These are phyloP conservation scores for Colletotrichum sublineola DNA, from an alignment of 2,329 filamentous ascomycete species.

Conservation along the genomic window DNA sequence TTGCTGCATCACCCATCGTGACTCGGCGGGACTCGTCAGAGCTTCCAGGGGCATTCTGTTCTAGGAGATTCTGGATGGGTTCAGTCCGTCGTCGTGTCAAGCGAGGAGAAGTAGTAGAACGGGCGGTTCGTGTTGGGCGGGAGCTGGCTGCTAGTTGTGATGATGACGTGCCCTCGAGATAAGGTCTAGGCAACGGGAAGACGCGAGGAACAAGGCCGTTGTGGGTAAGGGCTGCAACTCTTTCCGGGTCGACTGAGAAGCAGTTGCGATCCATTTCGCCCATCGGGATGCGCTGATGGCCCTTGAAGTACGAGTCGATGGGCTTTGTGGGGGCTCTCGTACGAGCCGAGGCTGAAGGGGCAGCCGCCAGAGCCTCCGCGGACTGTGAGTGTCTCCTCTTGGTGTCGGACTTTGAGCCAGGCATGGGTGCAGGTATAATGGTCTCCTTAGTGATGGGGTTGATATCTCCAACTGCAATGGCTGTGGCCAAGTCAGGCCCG, in stretches of 20 bases:
- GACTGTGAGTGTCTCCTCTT: constrained; percentile 58
- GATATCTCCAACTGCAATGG: constrained; percentile 84
- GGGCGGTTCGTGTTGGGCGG: constrained; percentile 41
- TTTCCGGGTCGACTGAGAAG: constrained; percentile 65
- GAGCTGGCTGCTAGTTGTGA: constrained; percentile 44
- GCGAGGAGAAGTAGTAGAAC: constrained; percentile 53
- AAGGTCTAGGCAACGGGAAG: constrained; percentile 71
- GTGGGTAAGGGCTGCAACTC: constrained; percentile 62
- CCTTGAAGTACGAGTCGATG: constrained; percentile 68
- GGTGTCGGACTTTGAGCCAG: constrained; percentile 58
- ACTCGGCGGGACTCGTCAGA: constrained; percentile 31
- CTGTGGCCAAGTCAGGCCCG: constrained; percentile 75
- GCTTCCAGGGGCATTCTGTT: constrained; percentile 25
- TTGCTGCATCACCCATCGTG: constrained; percentile 16
- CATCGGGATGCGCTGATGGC: constrained; percentile 65
- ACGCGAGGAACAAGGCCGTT: constrained; percentile 67
- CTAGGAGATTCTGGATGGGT: constrained; percentile 61
- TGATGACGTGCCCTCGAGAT: constrained; percentile 56
- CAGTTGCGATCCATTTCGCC: constrained; percentile 75
- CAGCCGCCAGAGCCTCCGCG: constrained; percentile 37
- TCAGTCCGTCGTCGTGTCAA: constrained; percentile 66
- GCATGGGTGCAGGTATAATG: constrained; percentile 59
- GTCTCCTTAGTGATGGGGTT: constrained; percentile 89
- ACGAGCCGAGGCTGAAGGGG: constrained; percentile 44
- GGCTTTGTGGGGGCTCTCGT: constrained; percentile 58